Evolutionary conservation across 148 eudicot species (phyloP), one percentile per base, ranked within the genome.

Genomic region (Polygonum maritimum): DNA sequence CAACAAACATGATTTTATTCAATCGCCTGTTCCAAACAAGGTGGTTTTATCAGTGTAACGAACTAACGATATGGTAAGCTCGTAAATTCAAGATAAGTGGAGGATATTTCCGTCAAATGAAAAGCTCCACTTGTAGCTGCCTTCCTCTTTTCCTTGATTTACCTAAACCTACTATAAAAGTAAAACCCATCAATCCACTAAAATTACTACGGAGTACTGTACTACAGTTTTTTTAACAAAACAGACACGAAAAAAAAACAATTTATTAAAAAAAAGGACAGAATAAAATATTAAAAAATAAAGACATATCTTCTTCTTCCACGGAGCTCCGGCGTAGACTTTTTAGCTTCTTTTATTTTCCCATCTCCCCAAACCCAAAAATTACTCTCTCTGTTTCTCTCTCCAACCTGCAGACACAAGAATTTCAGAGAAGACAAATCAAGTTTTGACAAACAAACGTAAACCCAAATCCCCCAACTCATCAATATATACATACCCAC

Each of bases 251-350:
- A 51, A 49, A 51, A 16, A 15, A 15, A 7, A 52, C 4, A 26
- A 26, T 52, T 22, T 58, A 1, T 8, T 0, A 7, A 58, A 58
- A 58, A 58, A 57, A 5, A 19, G 11, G 33, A 36, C 39, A 31
- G 0, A 33, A 63, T 31, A 33, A 14, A 33, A 33, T 14, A 8
- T 22, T 8, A 22, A 60, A 60, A 16, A 33, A 21, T 21, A 21
- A 57, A 9, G 13, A 21, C 69, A 3, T 45, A 15, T 14, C 71
- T 19, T 35, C 45, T 67, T 67, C 45, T 67, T 67, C 71, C 71
- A 67, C 44, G 44, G 45, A 35, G 71, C 19, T 44, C 40, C 54
- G 54, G 75, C 75, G 75, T 73, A 51, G 75, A 73, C 75, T 73
- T 73, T 73, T 10, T 13, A 2, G n/a, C 57, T 26, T 15, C 57